Evolutionary conservation across 73 alveolate genomes (phyloP).

Genomic region (Paramecium tetraurelia): DNA sequence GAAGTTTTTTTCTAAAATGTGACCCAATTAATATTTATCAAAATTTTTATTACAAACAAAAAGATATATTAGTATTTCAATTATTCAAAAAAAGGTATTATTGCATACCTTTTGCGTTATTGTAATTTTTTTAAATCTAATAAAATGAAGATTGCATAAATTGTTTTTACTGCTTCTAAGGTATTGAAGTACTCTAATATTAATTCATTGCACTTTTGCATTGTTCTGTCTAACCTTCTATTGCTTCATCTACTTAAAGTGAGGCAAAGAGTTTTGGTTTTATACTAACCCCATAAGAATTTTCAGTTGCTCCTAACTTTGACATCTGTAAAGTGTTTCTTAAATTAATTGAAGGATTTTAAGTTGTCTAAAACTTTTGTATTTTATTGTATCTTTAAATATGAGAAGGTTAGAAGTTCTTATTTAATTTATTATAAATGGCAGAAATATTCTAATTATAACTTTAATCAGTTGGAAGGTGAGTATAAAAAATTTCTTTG

Average conservation of each 20-base stretch:
- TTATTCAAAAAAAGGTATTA: not conserved
- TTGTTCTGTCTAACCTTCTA: not conserved
- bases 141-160: not conserved
- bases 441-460: not conserved
- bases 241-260: not conserved
- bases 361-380: not conserved
- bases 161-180: not conserved
- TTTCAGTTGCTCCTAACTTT: not conserved
- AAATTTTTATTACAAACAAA: not conserved
- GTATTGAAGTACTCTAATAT: not conserved
- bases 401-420: not conserved
- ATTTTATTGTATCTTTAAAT: not conserved
- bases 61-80: not conserved
- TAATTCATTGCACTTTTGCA: not conserved
- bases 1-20: conserved; percentile 28
- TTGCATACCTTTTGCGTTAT: not conserved
- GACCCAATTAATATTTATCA: not conserved
- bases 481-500: not conserved
- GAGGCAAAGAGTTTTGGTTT: not conserved
- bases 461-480: not conserved
- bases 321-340: not conserved
- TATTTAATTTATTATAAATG: not conserved
- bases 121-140: not conserved
- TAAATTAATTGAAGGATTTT: not conserved
- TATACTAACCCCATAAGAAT: not conserved